Base-by-base conservation (phyloP, 1,139 yeast genomes). In the Magnusiomyces suaveolens region DNA sequence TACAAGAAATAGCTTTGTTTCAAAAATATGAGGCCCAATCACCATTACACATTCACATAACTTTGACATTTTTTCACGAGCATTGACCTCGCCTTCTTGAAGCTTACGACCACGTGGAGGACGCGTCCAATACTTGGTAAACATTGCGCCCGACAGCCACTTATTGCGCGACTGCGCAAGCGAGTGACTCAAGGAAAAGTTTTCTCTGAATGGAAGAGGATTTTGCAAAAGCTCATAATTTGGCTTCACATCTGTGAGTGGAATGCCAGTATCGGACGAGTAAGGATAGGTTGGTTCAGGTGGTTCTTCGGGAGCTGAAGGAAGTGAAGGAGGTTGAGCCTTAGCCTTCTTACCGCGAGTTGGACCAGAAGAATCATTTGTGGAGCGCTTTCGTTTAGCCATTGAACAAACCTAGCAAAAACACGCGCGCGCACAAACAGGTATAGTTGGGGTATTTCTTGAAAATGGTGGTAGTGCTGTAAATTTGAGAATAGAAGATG, bases 1-100 rank as follows among this genome's bases (percentile, higher is more conserved):
- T 52, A 89, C 81, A 26, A 89, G 83, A 68, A 87, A 92, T 48
- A 92, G 69, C 58, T 95, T 74, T 4, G 85, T 78, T 47, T 84
- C 89, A 67, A 87, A 87, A 0, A 73, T 70, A 69, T 92, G 98
- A 0, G 96, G 96, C 0, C 97, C 97, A 43, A 86, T 75, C 3
- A 76, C 74, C 72, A 89, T 69, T 0, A 75, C 71, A 56, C 90
- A 82, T 62, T 90, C 97, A 63, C 94, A 81, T 56, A 92, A 72
- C 65, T 88, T 88, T 56, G 88, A 86, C 96, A 90, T 89, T 53
- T 83, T 83, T 61, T 92, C 97, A 61, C 95, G 75, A 39, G 84
- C 84, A 66, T 81, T 81, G 10, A 75, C 64, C 52, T 72, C 70
- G 55, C 72, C 72, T 43, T 78, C 73, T 41, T 84, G 76, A 16